Conservation (phyloP, 768 basidiomycete genomes). For the Leccinum uliginosum region DNA sequence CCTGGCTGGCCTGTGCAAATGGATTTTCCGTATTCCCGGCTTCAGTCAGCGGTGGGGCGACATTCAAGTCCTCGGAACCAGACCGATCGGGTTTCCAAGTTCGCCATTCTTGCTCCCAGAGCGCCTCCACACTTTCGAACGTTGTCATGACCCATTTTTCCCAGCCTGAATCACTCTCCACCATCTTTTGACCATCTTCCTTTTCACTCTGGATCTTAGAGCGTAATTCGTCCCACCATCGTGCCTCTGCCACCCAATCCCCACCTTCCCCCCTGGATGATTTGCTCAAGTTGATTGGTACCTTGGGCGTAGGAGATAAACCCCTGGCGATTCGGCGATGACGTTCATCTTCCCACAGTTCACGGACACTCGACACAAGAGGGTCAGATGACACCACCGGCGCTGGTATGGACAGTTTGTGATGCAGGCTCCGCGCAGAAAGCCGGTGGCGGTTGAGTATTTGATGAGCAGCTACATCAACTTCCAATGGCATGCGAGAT, state of each 20-base stretch:
- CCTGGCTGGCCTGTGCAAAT: slow-evolving; percentile 20
- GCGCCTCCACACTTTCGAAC: slow-evolving; percentile 84
- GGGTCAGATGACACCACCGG: slow-evolving; percentile 56
- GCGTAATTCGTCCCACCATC: slow-evolving; percentile 72
- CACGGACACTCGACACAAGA: slow-evolving; percentile 82
- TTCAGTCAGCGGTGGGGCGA: slow-evolving; percentile 15
- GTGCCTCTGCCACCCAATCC: slow-evolving; percentile 68
- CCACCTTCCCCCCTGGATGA: slow-evolving; percentile 52
- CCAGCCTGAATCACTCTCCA: slow-evolving; percentile 42
- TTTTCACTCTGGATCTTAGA: slow-evolving; percentile 53
- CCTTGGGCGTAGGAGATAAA: slow-evolving; percentile 64
- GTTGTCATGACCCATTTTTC: slow-evolving; percentile 77
- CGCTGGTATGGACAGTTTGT: slow-evolving; percentile 59
- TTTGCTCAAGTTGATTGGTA: slow-evolving; percentile 68
- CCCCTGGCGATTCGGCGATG: slow-evolving; percentile 63
- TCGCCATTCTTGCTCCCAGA: slow-evolving; percentile 68
- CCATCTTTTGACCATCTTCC: slow-evolving; percentile 20
- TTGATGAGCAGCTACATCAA: slow-evolving; percentile 76
- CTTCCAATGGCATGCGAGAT: slow-evolving; percentile 70
- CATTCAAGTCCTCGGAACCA: slow-evolving; percentile 9
- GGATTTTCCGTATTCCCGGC: slow-evolving; percentile 19
- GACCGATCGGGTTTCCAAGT: slow-evolving; percentile 47
- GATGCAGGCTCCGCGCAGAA: slow-evolving; percentile 58
- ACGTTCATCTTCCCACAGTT: slow-evolving; percentile 97
- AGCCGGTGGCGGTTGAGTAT: slow-evolving; percentile 81